These are phyloP conservation scores for Boletus reticuloceps DNA, from an alignment of 768 basidiomycete species.

Conservation along the genomic window DNA sequence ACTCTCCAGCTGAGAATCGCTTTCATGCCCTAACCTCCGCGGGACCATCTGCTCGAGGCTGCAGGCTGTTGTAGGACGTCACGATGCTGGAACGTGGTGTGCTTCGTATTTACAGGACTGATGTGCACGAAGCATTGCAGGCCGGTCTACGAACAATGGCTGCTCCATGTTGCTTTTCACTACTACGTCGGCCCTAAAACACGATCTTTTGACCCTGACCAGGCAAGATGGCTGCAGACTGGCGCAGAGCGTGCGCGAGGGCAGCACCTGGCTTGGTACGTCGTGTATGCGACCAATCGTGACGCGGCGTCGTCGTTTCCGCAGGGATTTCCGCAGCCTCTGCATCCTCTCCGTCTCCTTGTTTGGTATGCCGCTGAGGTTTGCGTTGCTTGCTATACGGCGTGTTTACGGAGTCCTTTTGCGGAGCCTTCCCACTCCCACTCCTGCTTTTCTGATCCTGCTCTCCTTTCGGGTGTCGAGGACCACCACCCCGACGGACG, in stretches of 20 bases:
- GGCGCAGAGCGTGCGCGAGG: constrained; percentile 71
- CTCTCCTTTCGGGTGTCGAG: constrained; percentile 22
- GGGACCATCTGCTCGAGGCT: too few relatives aligned
- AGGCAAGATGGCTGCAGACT: constrained; percentile 67
- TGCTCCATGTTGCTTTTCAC: neutral
- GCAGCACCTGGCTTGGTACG: constrained; percentile 78
- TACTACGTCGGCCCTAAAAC: constrained; percentile 41
- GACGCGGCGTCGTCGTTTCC: neutral
- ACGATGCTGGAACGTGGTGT: too few relatives aligned
- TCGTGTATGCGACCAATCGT: constrained; percentile 20
- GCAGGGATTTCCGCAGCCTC: neutral
- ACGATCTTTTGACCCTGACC: constrained; percentile 70
- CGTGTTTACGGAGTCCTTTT: neutral
- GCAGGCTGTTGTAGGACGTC: too few relatives aligned
- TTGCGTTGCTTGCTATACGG: constrained; percentile 3
- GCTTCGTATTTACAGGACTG: too few relatives aligned
- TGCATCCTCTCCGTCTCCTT: neutral
- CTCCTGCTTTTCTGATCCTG: constrained; percentile 13
- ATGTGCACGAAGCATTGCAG: too few relatives aligned
- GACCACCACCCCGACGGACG: constrained; percentile 71
- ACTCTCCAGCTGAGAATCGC: neutral
- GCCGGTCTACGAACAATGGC: neutral
- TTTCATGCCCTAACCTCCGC: too few relatives aligned
- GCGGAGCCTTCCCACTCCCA: constrained; percentile 8
- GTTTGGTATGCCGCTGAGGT: neutral